Conservation (phyloP, 2,329 filamentous ascomycete species). For the Aspergillus pseudotamarii region DNA sequence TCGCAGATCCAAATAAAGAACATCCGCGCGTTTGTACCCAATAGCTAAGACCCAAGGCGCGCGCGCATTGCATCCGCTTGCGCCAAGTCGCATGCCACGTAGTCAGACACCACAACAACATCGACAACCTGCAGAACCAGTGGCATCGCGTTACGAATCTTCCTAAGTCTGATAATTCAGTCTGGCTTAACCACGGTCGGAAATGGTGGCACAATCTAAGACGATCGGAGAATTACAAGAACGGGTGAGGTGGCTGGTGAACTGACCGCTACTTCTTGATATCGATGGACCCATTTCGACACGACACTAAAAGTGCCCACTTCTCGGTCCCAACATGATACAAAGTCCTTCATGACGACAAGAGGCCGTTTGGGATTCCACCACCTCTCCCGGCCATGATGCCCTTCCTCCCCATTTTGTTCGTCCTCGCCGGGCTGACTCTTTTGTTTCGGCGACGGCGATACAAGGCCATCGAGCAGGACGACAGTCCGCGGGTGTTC, state of each 20-base stretch:
- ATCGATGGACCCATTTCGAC: not conserved
- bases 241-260: not conserved
- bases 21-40: not conserved
- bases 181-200: not conserved
- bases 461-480: slow-evolving; percentile 13
- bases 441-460: slow-evolving; percentile 18
- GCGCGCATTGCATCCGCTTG: not conserved
- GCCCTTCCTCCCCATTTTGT: slow-evolving; percentile 20
- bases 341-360: not conserved
- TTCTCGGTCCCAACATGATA: not conserved
- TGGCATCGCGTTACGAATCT: not conserved
- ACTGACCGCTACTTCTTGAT: slow-evolving; percentile 5
- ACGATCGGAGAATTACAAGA: not conserved
- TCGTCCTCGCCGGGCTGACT: slow-evolving; percentile 21
- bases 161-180: not conserved
- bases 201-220: not conserved
- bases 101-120: not conserved
- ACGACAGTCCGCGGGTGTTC: slow-evolving; percentile 12
- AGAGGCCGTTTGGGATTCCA: not conserved
- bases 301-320: not conserved
- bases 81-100: slow-evolving; percentile 4
- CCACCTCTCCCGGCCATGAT: slow-evolving; percentile 11
- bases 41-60: not conserved
- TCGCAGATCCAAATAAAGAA: not conserved
- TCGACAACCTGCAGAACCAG: not conserved